These are phyloP conservation scores for Medakamo hakoo DNA, from an alignment of 139 green algal genomes.

Conservation along the genomic window DNA sequence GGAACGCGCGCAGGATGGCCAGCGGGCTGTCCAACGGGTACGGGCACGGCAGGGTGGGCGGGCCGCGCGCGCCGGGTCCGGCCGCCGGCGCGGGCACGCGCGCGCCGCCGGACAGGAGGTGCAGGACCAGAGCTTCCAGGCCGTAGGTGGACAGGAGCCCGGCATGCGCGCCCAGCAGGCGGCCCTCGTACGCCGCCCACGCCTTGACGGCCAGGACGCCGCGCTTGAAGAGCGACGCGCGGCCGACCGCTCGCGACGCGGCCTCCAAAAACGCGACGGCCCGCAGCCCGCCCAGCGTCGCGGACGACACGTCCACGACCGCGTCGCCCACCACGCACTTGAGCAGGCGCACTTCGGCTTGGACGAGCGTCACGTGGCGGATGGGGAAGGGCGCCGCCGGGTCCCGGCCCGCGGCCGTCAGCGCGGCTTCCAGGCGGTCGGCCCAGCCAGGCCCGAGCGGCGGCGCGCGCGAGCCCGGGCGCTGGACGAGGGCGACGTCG, in stretches of 20 bases:
- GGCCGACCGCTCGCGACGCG: slow-evolving; percentile 52
- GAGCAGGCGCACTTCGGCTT: slow-evolving; percentile 67
- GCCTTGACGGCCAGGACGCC: slow-evolving; percentile 94
- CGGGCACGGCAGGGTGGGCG: slow-evolving; percentile 53
- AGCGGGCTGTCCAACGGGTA: not conserved
- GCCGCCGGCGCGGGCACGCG: too few species aligned
- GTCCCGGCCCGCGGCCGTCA: slow-evolving; percentile 53
- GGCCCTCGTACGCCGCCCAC: slow-evolving; percentile 96
- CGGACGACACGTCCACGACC: slow-evolving; percentile 94
- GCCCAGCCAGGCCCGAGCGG: slow-evolving; percentile 48
- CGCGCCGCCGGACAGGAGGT: slow-evolving; percentile 75
- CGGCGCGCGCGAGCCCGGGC: not conserved
- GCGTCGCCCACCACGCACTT: slow-evolving; percentile 92
- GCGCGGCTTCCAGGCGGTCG: slow-evolving; percentile 22
- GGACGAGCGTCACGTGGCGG: slow-evolving; percentile 44
- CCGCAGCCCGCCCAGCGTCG: slow-evolving; percentile 79
- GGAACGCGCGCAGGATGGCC: slow-evolving; percentile 75
- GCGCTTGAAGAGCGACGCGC: slow-evolving; percentile 82
- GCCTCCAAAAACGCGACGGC: slow-evolving; percentile 84
- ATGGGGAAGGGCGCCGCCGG: slow-evolving; percentile 40
- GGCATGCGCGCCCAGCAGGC: slow-evolving; percentile 85
- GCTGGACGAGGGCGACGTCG: slow-evolving; percentile 74
- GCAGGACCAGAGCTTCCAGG: slow-evolving; percentile 88
- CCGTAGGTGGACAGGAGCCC: slow-evolving; percentile 90
- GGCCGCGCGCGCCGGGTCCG: slow-evolving; percentile 21